phyloP scores from a whole-genome alignment of 2,329 filamentous ascomycete species.

The Fusarium sp. region DNA sequence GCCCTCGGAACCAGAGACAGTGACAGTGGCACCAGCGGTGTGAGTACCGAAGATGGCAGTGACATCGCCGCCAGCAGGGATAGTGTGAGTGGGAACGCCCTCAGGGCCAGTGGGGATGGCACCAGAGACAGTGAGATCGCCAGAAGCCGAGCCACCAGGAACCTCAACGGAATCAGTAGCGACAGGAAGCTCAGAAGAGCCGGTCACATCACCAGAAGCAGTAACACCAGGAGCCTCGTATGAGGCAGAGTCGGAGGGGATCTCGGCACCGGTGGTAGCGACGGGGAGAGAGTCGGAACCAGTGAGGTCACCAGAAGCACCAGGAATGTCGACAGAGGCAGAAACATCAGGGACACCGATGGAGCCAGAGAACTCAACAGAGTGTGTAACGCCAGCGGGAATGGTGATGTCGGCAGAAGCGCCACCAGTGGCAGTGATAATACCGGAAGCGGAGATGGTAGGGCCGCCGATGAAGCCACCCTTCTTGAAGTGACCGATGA shows the following conservation, averaged over 20 bases:
- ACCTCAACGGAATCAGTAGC: background rate
- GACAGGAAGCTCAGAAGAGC: background rate
- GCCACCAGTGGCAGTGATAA: slow-evolving; percentile 20
- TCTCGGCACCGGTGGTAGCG: background rate
- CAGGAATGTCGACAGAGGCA: background rate
- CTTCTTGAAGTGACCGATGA: slow-evolving; percentile 28
- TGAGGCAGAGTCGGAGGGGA: background rate
- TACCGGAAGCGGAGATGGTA: slow-evolving; percentile 23
- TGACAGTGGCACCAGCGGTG: background rate
- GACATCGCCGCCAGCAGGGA: slow-evolving; percentile 6
- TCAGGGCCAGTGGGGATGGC: slow-evolving; percentile 1
- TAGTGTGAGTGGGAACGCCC: slow-evolving; percentile 11
- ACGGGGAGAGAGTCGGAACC: background rate
- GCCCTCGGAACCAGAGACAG: slow-evolving; percentile 1
- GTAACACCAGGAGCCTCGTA: background rate
- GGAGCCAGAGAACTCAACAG: slow-evolving; percentile 12
- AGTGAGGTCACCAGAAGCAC: slow-evolving; percentile 1
- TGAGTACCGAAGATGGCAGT: slow-evolving; percentile 26
- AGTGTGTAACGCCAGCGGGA: slow-evolving; percentile 13
- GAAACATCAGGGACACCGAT: background rate
- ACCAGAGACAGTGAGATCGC: background rate
- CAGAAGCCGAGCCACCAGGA: background rate
- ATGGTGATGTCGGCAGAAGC: slow-evolving; percentile 1
- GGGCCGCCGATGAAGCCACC: slow-evolving; percentile 7
- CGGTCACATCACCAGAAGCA: background rate